Conservation (phyloP, 1,284 basidiomycete species). For the Laetiporus sulphureus region DNA sequence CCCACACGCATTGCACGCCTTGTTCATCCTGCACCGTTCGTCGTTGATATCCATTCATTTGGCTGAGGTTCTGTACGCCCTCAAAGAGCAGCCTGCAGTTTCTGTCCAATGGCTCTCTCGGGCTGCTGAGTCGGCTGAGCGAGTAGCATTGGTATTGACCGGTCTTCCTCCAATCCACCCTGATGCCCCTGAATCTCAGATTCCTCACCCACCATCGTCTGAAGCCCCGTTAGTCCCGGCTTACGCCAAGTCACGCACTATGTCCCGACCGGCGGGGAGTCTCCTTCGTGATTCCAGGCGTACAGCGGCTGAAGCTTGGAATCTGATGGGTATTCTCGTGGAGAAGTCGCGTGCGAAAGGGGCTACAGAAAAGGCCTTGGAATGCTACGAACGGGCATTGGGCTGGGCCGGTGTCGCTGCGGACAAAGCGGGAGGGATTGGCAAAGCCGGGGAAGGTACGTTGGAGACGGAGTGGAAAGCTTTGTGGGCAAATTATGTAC, state of each 20-base stretch:
- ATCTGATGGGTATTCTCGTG: constrained; percentile 44
- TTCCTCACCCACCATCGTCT: constrained; percentile 38
- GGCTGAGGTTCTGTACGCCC: constrained; percentile 68
- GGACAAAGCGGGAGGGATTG: constrained; percentile 28
- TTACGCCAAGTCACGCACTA: constrained; percentile 39
- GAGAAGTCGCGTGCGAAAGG: constrained; percentile 30
- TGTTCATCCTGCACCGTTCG: constrained; percentile 68
- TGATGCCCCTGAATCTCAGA: constrained; percentile 31
- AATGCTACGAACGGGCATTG: constrained; percentile 56
- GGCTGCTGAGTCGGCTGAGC: constrained; percentile 63
- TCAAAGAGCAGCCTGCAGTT: constrained; percentile 32
- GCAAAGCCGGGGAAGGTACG: constrained; percentile 42
- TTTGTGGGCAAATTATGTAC: constrained; percentile 43
- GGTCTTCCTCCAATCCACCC: constrained; percentile 33
- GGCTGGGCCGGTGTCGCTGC: constrained; percentile 51
- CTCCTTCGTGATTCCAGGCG: constrained; percentile 65
- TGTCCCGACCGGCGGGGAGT: constrained; percentile 49
- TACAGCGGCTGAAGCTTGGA: constrained; percentile 67
- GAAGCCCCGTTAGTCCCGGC: constrained; percentile 35
- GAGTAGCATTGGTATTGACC: constrained; percentile 50
- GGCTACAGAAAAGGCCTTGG: constrained; percentile 34
- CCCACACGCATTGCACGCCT: constrained; percentile 56
- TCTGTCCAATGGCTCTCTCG: constrained; percentile 53
- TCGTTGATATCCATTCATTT: constrained; percentile 70
- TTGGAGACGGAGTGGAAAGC: constrained; percentile 51